Evolutionary conservation across 2,329 filamentous ascomycete species (phyloP), one percentile per base, ranked within the genome.

Genomic region (Penicillium sp.): DNA sequence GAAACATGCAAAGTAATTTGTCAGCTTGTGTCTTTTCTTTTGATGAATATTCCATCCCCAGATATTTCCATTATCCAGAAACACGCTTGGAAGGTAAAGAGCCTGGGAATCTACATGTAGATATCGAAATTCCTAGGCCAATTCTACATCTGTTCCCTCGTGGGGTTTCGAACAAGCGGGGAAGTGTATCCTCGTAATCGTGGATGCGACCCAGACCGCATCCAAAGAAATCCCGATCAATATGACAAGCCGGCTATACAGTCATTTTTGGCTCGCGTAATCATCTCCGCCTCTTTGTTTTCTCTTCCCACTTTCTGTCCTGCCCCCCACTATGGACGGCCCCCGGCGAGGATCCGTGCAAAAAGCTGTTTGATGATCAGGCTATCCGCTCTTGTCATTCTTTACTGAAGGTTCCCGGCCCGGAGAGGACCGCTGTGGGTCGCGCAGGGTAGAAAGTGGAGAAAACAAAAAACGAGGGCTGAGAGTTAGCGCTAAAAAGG

Each of bases 391-490:
- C 46, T 60, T 59, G 56, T 51, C 59, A 56, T 54, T 59, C 60
- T 62, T 57, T 61, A 62, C 60, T 65, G 62, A 67, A 67, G 64
- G 62, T 67, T 66, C 49, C 64, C 62, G 65, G 65, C 23, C 61
- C 64, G 65, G 61, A 50, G 63, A 60, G 64, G 62, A 67, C 64
- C 64, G 65, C 55, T 62, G 65, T 66, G 65, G 65, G 61, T 62
- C 64, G 27, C 45, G 37, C 47, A 39, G n/a, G 53, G 54, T 51
- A 42, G 56, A 58, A 33, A 57, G 59, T 60, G 59, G 57, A 61
- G 57, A 53, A 42, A 50, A 58, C 35, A 60, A 53, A 60, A 51
- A 59, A 60, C 29, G 51, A 66, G 53, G 50, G 57, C 57, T 61
- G 54, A 60, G 43, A 55, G 44, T 60, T 62, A 58, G 62, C 59